These are phyloP conservation scores for Fonsecaea multimorphosa DNA, from an alignment of 2,329 filamentous ascomycete species.

Conservation along the genomic window DNA sequence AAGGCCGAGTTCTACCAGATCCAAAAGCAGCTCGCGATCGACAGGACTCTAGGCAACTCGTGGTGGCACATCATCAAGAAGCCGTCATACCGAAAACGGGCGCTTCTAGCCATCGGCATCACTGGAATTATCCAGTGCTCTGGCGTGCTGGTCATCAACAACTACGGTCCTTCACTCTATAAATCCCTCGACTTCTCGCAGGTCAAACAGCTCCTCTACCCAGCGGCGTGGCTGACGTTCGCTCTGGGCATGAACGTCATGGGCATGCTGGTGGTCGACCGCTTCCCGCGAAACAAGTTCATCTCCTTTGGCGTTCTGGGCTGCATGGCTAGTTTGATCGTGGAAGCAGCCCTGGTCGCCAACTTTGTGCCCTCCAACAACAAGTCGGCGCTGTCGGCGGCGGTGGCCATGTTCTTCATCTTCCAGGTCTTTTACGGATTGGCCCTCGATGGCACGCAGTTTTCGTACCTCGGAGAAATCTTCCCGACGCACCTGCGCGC, in stretches of 20 bases:
- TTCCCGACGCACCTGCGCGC: conserved; percentile 51
- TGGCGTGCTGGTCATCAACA: conserved; percentile 50
- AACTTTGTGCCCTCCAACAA: conserved; percentile 46
- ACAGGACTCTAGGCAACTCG: conserved; percentile 31
- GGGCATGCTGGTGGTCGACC: conserved; percentile 32
- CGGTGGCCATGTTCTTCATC: conserved; percentile 51
- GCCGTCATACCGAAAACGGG: conserved; percentile 34
- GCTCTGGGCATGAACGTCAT: conserved; percentile 31
- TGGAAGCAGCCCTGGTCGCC: conserved; percentile 48
- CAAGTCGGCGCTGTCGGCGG: conserved; percentile 43
- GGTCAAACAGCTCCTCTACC: conserved; percentile 36
- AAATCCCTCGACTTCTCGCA: conserved; percentile 52
- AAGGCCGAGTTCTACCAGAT: conserved; percentile 39
- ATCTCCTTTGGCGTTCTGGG: conserved; percentile 48
- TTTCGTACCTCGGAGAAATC: conserved; percentile 55
- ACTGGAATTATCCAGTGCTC: conserved; percentile 42
- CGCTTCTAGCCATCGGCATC: conserved; percentile 30
- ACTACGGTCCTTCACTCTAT: conserved; percentile 55
- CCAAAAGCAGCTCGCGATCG: conserved; percentile 35
- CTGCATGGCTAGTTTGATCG: conserved; percentile 49
- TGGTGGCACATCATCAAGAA: conserved; percentile 35
- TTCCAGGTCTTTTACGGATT: conserved; percentile 51
- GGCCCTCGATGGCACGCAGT: conserved; percentile 56
- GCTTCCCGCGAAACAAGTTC: conserved; percentile 33
- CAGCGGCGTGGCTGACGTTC: conserved; percentile 37